Evolutionary conservation across 148 eudicot genomes (phyloP), one percentile per base, ranked within the genome.

Genomic region (Tetragonia tetragonoides): DNA sequence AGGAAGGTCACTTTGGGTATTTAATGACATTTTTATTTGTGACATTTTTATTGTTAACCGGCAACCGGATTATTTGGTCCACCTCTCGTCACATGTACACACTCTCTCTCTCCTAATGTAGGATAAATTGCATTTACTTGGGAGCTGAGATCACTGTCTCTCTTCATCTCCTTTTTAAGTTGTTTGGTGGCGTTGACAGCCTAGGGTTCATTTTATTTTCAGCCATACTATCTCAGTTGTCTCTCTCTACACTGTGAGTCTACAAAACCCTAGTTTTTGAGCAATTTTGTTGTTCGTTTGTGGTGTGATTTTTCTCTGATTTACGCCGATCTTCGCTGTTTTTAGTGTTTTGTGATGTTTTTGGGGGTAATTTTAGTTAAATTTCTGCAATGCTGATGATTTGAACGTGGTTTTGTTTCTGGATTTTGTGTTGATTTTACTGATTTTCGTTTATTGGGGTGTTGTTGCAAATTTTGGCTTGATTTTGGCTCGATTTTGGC

Each of bases 51-150:
- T 0, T 18, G 14, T 6, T 7, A 28, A 71, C 61, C 42, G 74
- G 60, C 4, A 51, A 71, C 74, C 74, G 74, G 62, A 10, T 28
- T 15, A 14, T 3, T 21, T 6, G 74, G 74, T 71, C 14, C n/a
- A 18, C 62, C 38, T 10, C 61, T 16, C 59, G 18, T 53, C 47
- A 44, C 47, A 5, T 44, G 0, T 44, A 5, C 47, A 5, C 59
- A 11, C 59, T 2, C 18, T 53, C 3, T 53, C 59, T 53, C 18
- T 2, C 59, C n/a, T 17, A 20, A 56, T 53, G 41, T 39, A 6
- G 23, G 62, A 47, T 37, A 70, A 24, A 70, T 71, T 62, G 53
- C 74, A 21, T 68, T 68, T 15, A 56, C 60, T 44, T 68, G 70
- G 20, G 7, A 16, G 21, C 23, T 68, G 12, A 7, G 14, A 18